phyloP scores from a whole-genome alignment of 768 basidiomycete species.

The button mushroom (Agaricus bisporus) region DNA sequence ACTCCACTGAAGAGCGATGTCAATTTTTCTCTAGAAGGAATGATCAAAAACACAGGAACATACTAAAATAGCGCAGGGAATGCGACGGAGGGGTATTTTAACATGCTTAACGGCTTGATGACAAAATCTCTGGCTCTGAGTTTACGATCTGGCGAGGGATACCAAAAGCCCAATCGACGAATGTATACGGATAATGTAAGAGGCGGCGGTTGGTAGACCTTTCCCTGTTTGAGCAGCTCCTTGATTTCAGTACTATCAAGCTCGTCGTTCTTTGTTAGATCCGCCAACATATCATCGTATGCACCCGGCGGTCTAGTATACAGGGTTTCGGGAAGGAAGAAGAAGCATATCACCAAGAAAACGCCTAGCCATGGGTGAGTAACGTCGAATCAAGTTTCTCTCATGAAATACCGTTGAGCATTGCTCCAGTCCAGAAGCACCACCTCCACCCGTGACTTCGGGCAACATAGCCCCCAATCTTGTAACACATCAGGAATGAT shows the following conservation, averaged over 20 bases:
- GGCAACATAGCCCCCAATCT: constrained; percentile 34
- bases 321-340: constrained; percentile 37
- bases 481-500: background rate
- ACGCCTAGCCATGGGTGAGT: constrained; percentile 11
- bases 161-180: constrained; percentile 25
- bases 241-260: constrained; percentile 7
- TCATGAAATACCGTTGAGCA: constrained; percentile 24
- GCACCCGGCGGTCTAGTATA: constrained; percentile 24
- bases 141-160: constrained; percentile 22
- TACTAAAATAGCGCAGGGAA: constrained; percentile 33
- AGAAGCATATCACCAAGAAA: constrained; percentile 28
- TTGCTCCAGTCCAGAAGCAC: constrained; percentile 39
- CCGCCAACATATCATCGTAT: constrained; percentile 8
- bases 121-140: constrained; percentile 23
- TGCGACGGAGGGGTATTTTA: constrained; percentile 33
- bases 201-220: constrained; percentile 21
- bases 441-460: constrained; percentile 32
- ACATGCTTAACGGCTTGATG: constrained; percentile 29
- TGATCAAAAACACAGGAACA: constrained; percentile 6
- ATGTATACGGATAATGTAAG: constrained; percentile 20
- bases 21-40: background rate
- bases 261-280: constrained; percentile 12
- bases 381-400: background rate
- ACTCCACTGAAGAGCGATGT: constrained; percentile 20
- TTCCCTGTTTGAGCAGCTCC: constrained; percentile 10